These are phyloP conservation scores for Cajanus cajan DNA, from an alignment of 306 rosid species.

Conservation along the genomic window DNA sequence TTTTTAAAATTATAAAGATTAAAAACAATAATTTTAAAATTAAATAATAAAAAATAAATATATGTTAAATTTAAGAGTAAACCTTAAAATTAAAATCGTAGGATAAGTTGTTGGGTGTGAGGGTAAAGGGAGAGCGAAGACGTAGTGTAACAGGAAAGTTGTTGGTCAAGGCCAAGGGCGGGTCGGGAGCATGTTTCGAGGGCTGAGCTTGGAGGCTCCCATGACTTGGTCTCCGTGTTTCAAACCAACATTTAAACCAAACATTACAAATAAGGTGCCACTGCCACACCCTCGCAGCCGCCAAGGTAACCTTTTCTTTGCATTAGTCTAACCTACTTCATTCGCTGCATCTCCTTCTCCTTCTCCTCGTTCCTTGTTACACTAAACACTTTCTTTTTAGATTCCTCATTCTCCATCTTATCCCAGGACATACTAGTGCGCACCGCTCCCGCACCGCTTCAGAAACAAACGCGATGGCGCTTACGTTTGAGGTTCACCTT, in stretches of 20 bases:
- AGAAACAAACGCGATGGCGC: conserved; percentile 55
- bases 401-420: neutral
- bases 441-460: neutral
- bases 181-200: neutral
- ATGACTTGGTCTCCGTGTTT: neutral
- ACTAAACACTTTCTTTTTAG: neutral
- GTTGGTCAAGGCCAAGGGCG: neutral
- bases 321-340: neutral
- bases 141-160: neutral
- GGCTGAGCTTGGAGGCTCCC: neutral
- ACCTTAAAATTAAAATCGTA: too few relatives aligned
- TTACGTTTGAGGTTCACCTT: conserved; percentile 71
- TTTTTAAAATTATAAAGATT: too few relatives aligned
- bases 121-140: too few relatives aligned
- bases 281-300: conserved; percentile 22
- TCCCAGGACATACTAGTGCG: neutral
- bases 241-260: neutral
- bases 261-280: neutral
- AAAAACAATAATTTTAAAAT: too few relatives aligned
- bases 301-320: conserved; percentile 23
- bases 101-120: too few relatives aligned
- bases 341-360: neutral
- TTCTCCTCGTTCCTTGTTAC: neutral
- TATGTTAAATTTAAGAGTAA: too few relatives aligned
- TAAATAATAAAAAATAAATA: too few relatives aligned